Evolutionary conservation across 495 filamentous ascomycete genomes (phyloP).

Genomic region (Entonaema liquescens): DNA sequence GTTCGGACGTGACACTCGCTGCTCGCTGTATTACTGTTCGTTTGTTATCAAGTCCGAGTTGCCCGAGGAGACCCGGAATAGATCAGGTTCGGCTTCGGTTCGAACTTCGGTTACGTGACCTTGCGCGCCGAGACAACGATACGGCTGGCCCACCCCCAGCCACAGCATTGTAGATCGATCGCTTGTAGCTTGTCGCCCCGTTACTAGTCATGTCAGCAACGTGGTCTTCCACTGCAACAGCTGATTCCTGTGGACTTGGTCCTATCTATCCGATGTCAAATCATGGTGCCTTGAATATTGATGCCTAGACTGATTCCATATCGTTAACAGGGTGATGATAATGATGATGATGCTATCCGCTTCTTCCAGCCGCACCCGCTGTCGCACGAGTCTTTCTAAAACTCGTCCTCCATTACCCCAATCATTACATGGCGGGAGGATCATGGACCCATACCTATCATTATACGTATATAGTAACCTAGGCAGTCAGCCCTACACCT

Average conservation of each 20-base stretch:
- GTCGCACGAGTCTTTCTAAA: constrained; percentile 8
- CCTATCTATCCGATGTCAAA: constrained; percentile 3
- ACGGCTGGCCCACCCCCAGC: not conserved
- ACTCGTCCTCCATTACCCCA: not conserved
- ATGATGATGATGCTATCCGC: constrained; percentile 7
- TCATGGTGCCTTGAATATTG: constrained; percentile 20
- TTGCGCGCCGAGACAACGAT: not conserved
- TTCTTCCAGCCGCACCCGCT: constrained; percentile 4
- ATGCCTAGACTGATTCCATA: constrained; percentile 21
- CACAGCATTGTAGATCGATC: not conserved
- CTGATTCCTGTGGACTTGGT: not conserved
- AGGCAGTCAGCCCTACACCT: constrained; percentile 24
- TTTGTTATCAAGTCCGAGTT: not conserved
- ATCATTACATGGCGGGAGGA: constrained; percentile 6
- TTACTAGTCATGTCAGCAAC: not conserved
- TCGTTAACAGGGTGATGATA: constrained; percentile 8
- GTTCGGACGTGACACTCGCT: not conserved
- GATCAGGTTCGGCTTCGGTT: not conserved
- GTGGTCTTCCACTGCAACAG: not conserved
- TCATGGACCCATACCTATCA: constrained; percentile 1
- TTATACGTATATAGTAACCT: not conserved
- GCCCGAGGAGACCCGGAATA: not conserved
- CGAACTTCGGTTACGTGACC: not conserved
- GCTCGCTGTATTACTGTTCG: not conserved
- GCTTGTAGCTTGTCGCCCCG: not conserved